A percentile compares a stretch with the other conserved stretches of the same genome.
phyloP scores from a whole-genome alignment of 768 basidiomycete genomes.

The Tulasnella sp. region DNA sequence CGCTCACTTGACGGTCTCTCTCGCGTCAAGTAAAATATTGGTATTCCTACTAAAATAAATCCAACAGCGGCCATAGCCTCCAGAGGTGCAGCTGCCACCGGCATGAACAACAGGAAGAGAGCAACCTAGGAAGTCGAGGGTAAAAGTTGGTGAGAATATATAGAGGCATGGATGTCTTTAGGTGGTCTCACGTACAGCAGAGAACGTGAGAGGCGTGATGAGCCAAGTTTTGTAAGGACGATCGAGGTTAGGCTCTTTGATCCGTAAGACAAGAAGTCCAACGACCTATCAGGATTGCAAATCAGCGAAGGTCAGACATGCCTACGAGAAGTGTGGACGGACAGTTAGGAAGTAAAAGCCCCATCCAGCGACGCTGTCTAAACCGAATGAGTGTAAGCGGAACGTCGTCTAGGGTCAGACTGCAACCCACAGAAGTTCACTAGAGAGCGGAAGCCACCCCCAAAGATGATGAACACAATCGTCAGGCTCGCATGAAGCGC shows the following conservation, averaged over 20 bases:
- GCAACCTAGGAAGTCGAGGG: conserved; percentile 48
- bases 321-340: conserved; percentile 24
- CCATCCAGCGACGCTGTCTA: conserved; percentile 69
- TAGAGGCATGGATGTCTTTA: neutral
- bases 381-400: neutral
- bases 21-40: conserved; percentile 69
- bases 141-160: neutral
- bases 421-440: conserved; percentile 56
- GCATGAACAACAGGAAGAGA: conserved; percentile 86
- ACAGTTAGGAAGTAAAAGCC: conserved; percentile 81
- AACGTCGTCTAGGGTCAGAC: conserved; percentile 6
- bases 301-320: neutral
- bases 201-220: conserved; percentile 80
- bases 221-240: conserved; percentile 90
- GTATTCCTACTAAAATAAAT: conserved; percentile 68
- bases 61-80: conserved; percentile 79
- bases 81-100: conserved; percentile 81
- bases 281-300: conserved; percentile 46
- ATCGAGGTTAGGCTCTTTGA: conserved; percentile 86
- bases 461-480: conserved; percentile 65
- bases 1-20: neutral
- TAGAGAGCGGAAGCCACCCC: conserved; percentile 79
- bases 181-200: conserved; percentile 44
- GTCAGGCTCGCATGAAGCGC: conserved; percentile 67
- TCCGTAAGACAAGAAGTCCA: conserved; percentile 73